Evolutionary conservation across 208 protist genomes (phyloP).

Genomic region (Phytomonas sp.): DNA sequence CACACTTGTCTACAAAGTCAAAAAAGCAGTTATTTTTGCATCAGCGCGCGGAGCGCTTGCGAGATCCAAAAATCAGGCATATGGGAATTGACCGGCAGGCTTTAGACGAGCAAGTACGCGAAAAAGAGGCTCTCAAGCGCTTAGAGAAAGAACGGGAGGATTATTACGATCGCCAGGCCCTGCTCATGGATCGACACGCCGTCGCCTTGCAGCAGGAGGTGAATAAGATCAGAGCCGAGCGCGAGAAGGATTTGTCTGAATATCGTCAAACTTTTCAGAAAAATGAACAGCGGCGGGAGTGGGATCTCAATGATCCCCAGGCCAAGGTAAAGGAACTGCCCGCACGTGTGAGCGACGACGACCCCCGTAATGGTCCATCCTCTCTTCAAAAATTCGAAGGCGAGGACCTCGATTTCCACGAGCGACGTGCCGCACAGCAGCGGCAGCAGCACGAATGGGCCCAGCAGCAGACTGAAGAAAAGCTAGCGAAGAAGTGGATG

Average conservation of each 20-base stretch:
- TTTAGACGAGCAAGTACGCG: conserved; percentile 85
- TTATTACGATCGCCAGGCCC: conserved; percentile 80
- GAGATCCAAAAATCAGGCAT: conserved; percentile 84
- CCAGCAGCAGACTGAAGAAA: conserved; percentile 82
- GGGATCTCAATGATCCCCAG: conserved; percentile 87
- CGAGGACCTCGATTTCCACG: conserved; percentile 79
- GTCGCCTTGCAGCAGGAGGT: conserved; percentile 83
- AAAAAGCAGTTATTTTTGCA: conserved; percentile 84
- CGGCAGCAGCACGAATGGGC: conserved; percentile 80
- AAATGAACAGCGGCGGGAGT: conserved; percentile 74
- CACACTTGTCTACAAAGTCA: conserved; percentile 13
- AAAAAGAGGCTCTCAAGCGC: conserved; percentile 74
- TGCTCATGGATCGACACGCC: conserved; percentile 87
- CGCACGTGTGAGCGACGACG: conserved; percentile 79
- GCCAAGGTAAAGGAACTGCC: conserved; percentile 76
- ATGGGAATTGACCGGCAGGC: conserved; percentile 90
- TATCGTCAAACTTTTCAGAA: conserved; percentile 86
- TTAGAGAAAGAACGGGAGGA: conserved; percentile 83
- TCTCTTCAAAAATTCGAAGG: conserved; percentile 89
- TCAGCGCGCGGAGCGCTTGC: conserved; percentile 83
- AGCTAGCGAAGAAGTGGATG: conserved; percentile 89
- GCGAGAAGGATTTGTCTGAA: conserved; percentile 75
- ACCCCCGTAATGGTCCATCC: conserved; percentile 77
- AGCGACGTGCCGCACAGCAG: conserved; percentile 69
- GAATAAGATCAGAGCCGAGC: conserved; percentile 58